Base-by-base conservation (phyloP, 2,329 filamentous ascomycete species). In the Amauroascus niger region DNA sequence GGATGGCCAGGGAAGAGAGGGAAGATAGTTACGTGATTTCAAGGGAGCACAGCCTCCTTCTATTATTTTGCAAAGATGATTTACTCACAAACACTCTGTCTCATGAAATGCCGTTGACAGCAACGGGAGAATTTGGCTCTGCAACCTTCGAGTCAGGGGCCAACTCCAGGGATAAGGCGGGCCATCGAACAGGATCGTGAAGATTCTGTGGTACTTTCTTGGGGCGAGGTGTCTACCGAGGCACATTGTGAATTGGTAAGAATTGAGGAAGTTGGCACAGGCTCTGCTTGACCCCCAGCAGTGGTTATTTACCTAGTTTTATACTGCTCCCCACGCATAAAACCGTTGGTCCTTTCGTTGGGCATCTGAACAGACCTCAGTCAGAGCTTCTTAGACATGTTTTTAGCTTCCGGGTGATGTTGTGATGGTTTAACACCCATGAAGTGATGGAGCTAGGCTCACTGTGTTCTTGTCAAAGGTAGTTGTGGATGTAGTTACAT, bases 81-180 rank as follows among this genome's bases (percentile, higher is more conserved):
- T 63, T 45, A 55, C 52, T 55, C 41, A 40, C 54, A 52, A 54
- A 50, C 46, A 24, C 44, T 26, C 41, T 8, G 52, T 78, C 77
- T 68, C 95, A 95, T 65, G 90, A 95, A 89, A 89, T 45, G 85
- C 82, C 4, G 82, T 87, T 49, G 89, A 95, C 65, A 83, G 82
- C 24, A 78, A 83, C 58, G 89, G 90, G 30, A 76, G 88, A 32
- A 93, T 91, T 71, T 95, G 88, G 86, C 76, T 89, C 5, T 88
- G 88, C 6, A 80, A 93, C 65, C 87, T 95, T 57, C 87, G 86
- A 2, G 79, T 85, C 22, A 45, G 24, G 62, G 87, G 88, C 0
- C 62, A 82, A 64, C 73, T n/a, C 76, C 50, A 75, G 80, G 58
- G 80, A 83, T 69, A 76, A 81, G 51, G 43, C 37, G 45, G 8